Evolutionary conservation across 352 stramenopile species (phyloP).

Genomic region (Globisporangium iwayamae): DNA sequence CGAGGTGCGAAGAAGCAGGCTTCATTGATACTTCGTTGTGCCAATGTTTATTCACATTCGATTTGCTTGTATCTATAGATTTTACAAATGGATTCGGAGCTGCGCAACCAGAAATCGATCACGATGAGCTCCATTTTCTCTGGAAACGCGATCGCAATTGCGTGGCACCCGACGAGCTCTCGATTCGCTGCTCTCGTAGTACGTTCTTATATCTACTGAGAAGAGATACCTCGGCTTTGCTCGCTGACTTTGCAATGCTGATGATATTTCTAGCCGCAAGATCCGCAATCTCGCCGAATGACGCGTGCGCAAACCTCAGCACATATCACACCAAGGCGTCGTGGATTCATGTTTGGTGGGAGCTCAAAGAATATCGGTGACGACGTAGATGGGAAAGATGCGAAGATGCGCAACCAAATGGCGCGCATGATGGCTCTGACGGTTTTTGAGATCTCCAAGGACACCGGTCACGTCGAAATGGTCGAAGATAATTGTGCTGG

Average conservation of each 20-base stretch:
- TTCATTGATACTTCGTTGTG: not conserved
- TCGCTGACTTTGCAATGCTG: not conserved
- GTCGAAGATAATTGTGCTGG: conserved; percentile 46
- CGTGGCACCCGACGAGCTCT: conserved; percentile 50
- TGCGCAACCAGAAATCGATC: conserved; percentile 62
- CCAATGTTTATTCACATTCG: not conserved
- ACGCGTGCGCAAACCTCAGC: conserved; percentile 33
- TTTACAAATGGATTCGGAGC: conserved; percentile 63
- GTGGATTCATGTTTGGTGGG: conserved; percentile 67
- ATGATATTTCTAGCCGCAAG: conserved; percentile 38
- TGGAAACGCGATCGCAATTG: conserved; percentile 52
- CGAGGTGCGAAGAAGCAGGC: conserved; percentile 31
- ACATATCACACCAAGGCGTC: conserved; percentile 36
- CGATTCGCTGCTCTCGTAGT: conserved; percentile 60
- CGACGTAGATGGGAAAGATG: conserved; percentile 25
- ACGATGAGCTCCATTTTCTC: conserved; percentile 55
- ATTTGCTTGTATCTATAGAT: conserved; percentile 27
- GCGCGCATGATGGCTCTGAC: conserved; percentile 36
- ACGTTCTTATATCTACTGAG: conserved; percentile 1
- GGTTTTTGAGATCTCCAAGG: conserved; percentile 31
- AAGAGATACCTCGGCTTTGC: not conserved
- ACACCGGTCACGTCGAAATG: conserved; percentile 41
- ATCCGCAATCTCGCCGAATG: conserved; percentile 38
- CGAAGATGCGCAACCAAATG: conserved; percentile 30
- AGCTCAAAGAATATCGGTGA: conserved; percentile 32